phyloP scores from a whole-genome alignment of 208 protist species.

The Leptomonas seymouri region DNA sequence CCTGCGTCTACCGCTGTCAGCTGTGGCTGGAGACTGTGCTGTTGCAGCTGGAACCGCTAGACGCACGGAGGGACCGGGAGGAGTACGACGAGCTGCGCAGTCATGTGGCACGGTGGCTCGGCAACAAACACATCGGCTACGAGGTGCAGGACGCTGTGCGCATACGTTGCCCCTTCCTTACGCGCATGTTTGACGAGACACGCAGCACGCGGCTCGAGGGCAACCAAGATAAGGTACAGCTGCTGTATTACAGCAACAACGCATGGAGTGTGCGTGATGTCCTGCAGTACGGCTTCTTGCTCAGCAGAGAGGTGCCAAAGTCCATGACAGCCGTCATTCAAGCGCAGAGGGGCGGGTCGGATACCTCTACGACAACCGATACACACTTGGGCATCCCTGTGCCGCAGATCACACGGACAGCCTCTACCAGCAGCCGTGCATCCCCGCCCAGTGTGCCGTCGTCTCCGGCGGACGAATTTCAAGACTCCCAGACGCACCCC shows the following conservation, averaged over 20 bases:
- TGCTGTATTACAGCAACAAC: constrained; percentile 88
- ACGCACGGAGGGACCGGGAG: constrained; percentile 30
- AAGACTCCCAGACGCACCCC: constrained; percentile 29
- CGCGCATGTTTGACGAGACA: constrained; percentile 33
- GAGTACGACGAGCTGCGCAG: constrained; percentile 51
- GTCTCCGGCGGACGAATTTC: background rate
- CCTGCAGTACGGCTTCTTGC: constrained; percentile 62
- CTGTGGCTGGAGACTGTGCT: constrained; percentile 69
- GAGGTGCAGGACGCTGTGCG: constrained; percentile 48
- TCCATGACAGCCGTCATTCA: constrained; percentile 19
- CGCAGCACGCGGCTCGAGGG: constrained; percentile 15
- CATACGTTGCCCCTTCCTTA: constrained; percentile 42
- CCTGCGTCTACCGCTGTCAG: constrained; percentile 38
- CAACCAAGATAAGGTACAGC: constrained; percentile 45
- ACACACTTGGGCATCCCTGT: constrained; percentile 20
- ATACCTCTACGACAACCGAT: constrained; percentile 6
- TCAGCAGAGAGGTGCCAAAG: constrained; percentile 23
- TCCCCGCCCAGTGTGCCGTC: background rate
- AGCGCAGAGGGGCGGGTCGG: constrained; percentile 6
- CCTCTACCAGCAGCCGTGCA: no score
- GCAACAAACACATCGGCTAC: constrained; percentile 49
- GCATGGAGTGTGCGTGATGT: constrained; percentile 47
- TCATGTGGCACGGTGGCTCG: constrained; percentile 48
- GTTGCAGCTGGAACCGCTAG: constrained; percentile 54
- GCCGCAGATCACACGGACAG: background rate